A percentile compares a stretch with the other conserved stretches of the same genome.
Conservation (phyloP, 108 stramenopile species). For the Skeletonema grethae region DNA sequence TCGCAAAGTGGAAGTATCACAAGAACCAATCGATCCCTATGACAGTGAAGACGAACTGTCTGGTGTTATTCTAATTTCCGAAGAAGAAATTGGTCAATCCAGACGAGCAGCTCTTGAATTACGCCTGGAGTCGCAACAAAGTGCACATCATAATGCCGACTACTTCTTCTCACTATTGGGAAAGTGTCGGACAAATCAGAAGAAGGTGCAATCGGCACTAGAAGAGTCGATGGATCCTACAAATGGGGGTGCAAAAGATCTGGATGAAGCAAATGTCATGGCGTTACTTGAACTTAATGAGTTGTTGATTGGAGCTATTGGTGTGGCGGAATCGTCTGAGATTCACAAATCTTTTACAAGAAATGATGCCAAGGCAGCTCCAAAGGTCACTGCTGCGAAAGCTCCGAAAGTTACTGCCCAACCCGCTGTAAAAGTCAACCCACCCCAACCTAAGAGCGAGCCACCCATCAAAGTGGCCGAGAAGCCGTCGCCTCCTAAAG, state of each 20-base stretch:
- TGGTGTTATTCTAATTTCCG: not conserved
- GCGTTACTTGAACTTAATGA: slow-evolving; percentile 20
- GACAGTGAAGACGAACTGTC: not conserved
- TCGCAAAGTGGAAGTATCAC: not conserved
- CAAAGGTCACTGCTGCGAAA: not conserved
- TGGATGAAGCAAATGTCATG: slow-evolving; percentile 16
- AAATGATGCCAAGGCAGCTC: not conserved
- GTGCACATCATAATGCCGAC: not conserved
- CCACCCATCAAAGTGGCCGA: not conserved
- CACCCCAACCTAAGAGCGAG: not conserved
- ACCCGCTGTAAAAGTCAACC: not conserved
- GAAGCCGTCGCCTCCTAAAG: not conserved
- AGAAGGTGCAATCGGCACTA: slow-evolving; percentile 9
- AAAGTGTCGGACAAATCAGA: slow-evolving; percentile 12
- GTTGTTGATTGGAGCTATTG: slow-evolving; percentile 3
- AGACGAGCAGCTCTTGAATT: slow-evolving; percentile 22
- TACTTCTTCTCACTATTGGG: slow-evolving; percentile 1
- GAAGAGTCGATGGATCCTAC: slow-evolving; percentile 14
- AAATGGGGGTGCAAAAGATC: not conserved
- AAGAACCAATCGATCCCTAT: slow-evolving; percentile 4
- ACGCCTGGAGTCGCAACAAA: slow-evolving; percentile 15
- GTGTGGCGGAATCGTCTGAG: slow-evolving; percentile 13
- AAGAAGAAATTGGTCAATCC: slow-evolving; percentile 10
- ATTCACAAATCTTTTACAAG: not conserved
- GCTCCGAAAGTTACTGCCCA: not conserved